Conservation (phyloP, 2,329 filamentous ascomycete genomes). For the Hymenoscyphus occultus region DNA sequence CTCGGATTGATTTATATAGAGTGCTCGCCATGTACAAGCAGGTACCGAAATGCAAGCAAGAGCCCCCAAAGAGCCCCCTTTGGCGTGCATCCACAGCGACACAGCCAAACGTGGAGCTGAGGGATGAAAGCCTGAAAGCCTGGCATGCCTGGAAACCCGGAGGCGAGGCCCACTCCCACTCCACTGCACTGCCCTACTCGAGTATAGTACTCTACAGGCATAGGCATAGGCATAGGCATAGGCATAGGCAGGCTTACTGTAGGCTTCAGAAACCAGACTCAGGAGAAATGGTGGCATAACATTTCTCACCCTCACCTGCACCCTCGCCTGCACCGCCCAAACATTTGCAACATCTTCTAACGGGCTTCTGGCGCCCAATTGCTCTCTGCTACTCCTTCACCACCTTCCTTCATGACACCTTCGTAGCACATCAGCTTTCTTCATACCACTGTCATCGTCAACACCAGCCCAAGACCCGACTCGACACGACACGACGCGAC, state of each 20-base stretch:
- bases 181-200: too few relatives aligned
- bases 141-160: too few relatives aligned
- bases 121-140: not conserved
- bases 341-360: not conserved
- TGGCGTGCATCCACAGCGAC: not conserved
- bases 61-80: not conserved
- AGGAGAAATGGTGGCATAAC: not conserved
- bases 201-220: too few relatives aligned
- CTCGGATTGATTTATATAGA: too few relatives aligned
- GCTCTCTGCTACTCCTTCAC: not conserved
- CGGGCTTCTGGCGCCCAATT: not conserved
- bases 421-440: not conserved
- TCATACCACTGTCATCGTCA: not conserved
- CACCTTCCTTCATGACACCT: not conserved
- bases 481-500: too few relatives aligned
- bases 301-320: not conserved
- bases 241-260: too few relatives aligned
- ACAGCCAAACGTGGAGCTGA: not conserved
- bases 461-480: not conserved
- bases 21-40: not conserved
- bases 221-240: too few relatives aligned
- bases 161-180: not conserved
- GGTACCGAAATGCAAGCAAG: not conserved
- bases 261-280: not conserved
- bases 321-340: not conserved